phyloP scores from a whole-genome alignment of 495 filamentous ascomycete genomes.

The Neurospora intermedia region DNA sequence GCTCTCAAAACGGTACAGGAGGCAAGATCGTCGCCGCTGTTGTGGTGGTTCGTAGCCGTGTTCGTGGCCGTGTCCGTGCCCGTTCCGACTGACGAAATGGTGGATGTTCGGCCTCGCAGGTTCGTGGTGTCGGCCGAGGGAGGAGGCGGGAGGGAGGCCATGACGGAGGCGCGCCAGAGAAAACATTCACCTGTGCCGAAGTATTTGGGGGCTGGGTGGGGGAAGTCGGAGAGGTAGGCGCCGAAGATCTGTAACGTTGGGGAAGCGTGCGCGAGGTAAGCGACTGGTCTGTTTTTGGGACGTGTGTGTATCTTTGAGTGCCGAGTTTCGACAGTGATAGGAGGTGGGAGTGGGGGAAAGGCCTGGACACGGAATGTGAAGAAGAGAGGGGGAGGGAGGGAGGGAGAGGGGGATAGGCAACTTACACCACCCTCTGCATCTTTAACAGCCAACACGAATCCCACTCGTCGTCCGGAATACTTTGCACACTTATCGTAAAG shows the following conservation, averaged over 20 bases:
- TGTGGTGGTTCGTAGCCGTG: background rate
- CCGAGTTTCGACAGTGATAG: background rate
- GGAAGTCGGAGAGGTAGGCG: slow-evolving; percentile 84
- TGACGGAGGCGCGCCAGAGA: slow-evolving; percentile 73
- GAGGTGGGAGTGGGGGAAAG: background rate
- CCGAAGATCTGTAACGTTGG: slow-evolving; percentile 53
- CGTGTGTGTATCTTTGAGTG: background rate
- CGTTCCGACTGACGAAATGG: slow-evolving; percentile 27
- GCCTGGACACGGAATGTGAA: background rate
- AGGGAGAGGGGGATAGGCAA: slow-evolving; percentile 6
- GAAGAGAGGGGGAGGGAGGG: background rate
- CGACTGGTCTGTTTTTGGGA: background rate
- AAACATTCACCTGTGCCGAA: slow-evolving; percentile 97
- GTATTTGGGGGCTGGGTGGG: slow-evolving; percentile 70
- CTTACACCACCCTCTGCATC: slow-evolving; percentile 64
- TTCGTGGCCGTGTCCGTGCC: background rate
- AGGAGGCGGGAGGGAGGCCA: slow-evolving; percentile 57
- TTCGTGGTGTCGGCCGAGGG: slow-evolving; percentile 64
- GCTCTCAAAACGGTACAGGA: slow-evolving; percentile 1
- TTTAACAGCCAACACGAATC: slow-evolving; percentile 77
- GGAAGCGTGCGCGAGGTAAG: background rate
- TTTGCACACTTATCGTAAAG: slow-evolving; percentile 64
- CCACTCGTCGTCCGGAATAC: slow-evolving; percentile 57
- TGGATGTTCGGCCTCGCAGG: slow-evolving; percentile 57
- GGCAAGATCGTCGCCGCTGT: background rate